phyloP scores from a whole-genome alignment of 495 filamentous ascomycete genomes.

The Aspergillus taichungensis region DNA sequence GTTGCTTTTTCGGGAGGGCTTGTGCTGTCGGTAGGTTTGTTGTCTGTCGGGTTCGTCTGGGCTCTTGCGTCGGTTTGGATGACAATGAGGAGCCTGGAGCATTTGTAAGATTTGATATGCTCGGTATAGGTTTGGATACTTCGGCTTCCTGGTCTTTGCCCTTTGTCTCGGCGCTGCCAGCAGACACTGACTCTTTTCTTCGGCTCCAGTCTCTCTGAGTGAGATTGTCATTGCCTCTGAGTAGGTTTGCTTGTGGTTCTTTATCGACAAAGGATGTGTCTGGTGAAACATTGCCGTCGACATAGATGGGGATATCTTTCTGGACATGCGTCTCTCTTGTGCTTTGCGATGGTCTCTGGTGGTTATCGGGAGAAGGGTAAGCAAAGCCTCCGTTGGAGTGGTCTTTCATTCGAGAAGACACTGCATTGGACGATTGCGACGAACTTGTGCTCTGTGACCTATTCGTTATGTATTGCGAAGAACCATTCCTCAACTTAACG shows the following conservation, averaged over 20 bases:
- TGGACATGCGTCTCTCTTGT: background rate
- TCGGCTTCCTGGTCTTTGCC: background rate
- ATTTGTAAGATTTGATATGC: background rate
- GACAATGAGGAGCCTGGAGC: background rate
- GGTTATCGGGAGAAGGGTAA: no score
- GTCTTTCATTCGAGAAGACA: no score
- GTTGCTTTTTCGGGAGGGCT: background rate
- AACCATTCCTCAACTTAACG: conserved; percentile 38
- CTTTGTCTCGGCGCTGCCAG: background rate
- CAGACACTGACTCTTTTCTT: background rate
- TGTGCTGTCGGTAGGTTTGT: background rate
- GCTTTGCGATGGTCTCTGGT: no score
- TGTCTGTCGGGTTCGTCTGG: background rate
- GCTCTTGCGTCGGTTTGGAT: background rate
- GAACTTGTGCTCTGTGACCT: conserved; percentile 14
- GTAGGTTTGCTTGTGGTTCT: background rate
- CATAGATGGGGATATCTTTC: conserved; percentile 12
- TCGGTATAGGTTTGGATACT: background rate
- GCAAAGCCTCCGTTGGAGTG: no score
- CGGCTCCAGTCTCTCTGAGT: conserved; percentile 7
- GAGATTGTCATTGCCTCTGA: conserved; percentile 22
- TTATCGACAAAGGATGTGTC: background rate
- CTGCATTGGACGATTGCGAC: no score
- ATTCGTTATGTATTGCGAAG: conserved; percentile 17
- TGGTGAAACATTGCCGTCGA: conserved; percentile 10